Evolutionary conservation across 768 basidiomycete genomes (phyloP).

Genomic region (Serendipita sp.): DNA sequence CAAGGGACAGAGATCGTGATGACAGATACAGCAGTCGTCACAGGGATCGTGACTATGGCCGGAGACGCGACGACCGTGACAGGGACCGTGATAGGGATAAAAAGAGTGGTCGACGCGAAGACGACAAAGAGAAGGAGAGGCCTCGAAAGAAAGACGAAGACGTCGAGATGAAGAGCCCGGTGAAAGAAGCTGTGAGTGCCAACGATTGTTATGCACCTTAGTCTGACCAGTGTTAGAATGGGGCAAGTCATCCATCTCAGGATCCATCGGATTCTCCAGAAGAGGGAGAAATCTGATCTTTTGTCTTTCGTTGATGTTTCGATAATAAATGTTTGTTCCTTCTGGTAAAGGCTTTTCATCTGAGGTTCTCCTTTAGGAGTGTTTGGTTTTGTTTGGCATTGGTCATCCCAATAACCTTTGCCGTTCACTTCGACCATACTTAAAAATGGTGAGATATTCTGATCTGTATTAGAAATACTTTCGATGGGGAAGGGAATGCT

Average conservation of each 20-base stretch:
- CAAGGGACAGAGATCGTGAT: not conserved
- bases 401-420: not conserved
- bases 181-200: constrained; percentile 21
- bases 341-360: not conserved
- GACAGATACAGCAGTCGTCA: not conserved
- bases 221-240: constrained; percentile 27
- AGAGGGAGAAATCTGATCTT: constrained; percentile 64
- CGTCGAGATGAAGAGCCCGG: constrained; percentile 25
- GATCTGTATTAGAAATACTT: not conserved
- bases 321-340: not conserved
- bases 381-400: not conserved
- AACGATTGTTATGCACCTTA: constrained; percentile 12
- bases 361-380: no score
- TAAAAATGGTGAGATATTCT: not conserved
- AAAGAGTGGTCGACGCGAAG: constrained; percentile 17
- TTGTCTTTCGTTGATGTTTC: not conserved
- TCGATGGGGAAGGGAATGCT: not conserved
- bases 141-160: constrained; percentile 19
- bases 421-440: not conserved
- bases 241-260: constrained; percentile 22
- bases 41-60: constrained; percentile 11
- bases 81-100: constrained; percentile 12
- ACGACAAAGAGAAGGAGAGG: constrained; percentile 20
- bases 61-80: not conserved
- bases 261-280: constrained; percentile 56